Conservation (phyloP, 2,329 filamentous ascomycete species). For the Xenosphaeropsis pyriputrescens region DNA sequence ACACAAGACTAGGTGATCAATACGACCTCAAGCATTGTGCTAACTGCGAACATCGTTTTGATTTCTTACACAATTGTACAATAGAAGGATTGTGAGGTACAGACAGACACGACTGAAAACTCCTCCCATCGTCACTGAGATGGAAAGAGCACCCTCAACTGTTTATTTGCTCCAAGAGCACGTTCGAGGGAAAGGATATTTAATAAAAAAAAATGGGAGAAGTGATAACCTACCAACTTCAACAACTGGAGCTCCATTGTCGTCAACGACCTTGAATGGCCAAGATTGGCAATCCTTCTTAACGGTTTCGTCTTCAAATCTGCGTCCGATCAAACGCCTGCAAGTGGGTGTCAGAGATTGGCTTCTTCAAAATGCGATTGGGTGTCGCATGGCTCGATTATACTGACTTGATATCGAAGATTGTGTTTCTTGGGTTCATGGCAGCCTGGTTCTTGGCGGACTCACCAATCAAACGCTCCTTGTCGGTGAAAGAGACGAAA, state of each 20-base stretch:
- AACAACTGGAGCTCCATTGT: conserved; percentile 77
- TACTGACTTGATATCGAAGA: conserved; percentile 97
- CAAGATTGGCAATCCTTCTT: conserved; percentile 97
- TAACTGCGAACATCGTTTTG: too few relatives aligned
- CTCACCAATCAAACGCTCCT: conserved; percentile 98
- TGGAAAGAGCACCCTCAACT: too few relatives aligned
- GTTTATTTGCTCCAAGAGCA: too few relatives aligned
- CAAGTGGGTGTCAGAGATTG: background rate
- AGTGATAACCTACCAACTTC: too few relatives aligned
- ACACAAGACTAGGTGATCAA: too few relatives aligned
- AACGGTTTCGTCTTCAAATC: conserved; percentile 88
- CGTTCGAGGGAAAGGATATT: too few relatives aligned
- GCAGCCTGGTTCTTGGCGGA: conserved; percentile 99
- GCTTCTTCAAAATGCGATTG: background rate
- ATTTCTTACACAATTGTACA: too few relatives aligned
- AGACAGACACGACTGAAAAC: too few relatives aligned
- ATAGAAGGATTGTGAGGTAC: too few relatives aligned
- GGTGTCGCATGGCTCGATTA: background rate
- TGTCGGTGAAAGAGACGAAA: conserved; percentile 96
- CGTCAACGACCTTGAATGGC: conserved; percentile 97
- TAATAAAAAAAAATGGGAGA: too few relatives aligned
- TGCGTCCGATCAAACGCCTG: conserved; percentile 93
- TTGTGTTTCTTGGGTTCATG: conserved; percentile 96
- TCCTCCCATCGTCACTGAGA: too few relatives aligned
- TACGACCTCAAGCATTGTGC: too few relatives aligned